These are phyloP conservation scores for Stemphylium vesicarium DNA, from an alignment of 2,329 filamentous ascomycete genomes.

Conservation along the genomic window DNA sequence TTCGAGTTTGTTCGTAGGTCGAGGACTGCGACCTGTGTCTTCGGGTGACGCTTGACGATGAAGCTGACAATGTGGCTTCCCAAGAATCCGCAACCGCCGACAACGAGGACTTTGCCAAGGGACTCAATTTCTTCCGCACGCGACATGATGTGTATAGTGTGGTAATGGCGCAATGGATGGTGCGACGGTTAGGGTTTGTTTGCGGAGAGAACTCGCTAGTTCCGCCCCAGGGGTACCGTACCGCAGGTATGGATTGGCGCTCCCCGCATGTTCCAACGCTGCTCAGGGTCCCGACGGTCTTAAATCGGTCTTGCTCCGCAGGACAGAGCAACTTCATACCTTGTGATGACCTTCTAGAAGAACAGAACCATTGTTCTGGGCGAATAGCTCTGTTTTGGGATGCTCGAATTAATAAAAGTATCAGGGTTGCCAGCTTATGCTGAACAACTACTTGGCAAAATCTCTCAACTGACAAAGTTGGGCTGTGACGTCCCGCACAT, in stretches of 20 bases:
- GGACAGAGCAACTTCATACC: background rate
- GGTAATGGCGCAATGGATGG: conserved; percentile 12
- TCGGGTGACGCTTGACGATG: conserved; percentile 50
- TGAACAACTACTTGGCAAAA: no score
- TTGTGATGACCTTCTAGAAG: background rate
- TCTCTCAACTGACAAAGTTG: background rate
- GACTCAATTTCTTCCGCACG: conserved; percentile 30
- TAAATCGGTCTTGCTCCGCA: background rate
- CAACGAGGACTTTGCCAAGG: conserved; percentile 56
- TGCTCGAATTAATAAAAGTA: no score
- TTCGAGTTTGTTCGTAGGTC: conserved; percentile 54
- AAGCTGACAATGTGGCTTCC: conserved; percentile 59
- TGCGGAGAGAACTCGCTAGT: conserved; percentile 28
- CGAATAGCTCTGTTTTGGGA: no score
- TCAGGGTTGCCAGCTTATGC: no score
- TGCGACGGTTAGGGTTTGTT: conserved; percentile 17
- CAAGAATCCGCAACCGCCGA: conserved; percentile 60
- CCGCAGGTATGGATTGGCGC: conserved; percentile 7
- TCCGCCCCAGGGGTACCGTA: conserved; percentile 17
- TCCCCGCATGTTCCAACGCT: conserved; percentile 13
- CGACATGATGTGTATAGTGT: conserved; percentile 23
- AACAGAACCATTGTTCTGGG: background rate
- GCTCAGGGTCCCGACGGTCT: conserved; percentile 15
- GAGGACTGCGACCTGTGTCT: conserved; percentile 55
- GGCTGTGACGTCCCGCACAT: background rate